Evolutionary conservation across 148 eudicot species (phyloP), one percentile per base, ranked within the genome.

Genomic region (Fagopyrum tataricum): DNA sequence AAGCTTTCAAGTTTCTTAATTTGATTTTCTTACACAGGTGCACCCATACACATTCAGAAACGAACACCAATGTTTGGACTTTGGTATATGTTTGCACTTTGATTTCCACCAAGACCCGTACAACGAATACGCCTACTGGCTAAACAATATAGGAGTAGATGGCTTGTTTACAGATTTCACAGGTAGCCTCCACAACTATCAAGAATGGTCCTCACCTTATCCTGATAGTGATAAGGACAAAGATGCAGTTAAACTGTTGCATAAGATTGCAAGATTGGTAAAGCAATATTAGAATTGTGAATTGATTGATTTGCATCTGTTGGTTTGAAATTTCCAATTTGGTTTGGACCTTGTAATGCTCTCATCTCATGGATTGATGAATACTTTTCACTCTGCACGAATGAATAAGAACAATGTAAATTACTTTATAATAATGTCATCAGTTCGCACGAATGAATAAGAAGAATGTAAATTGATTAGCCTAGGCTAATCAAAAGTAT

Each of bases 161-260:
- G 97, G 98, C 56, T 81, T 95, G 39, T 95, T 95, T 61, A 95
- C 98, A 0, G 98, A 95, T 73, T 95, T 95, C 76, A 82, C 98
- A 0, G 97, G 97, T 64, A 95, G 97, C 79, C 82, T 95, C 72
- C 98, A 90, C 69, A 75, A 75, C 62, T 95, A 53, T 77, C 97
- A 91, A 78, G 82, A 90, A 80, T 90, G 89, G 91, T 85, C 85
- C 39, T 81, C 87, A 4, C 92, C 97, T 61, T 79, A 51, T 21
- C 55, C 84, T 12, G 20, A 56, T 17, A 76, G 78, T 39, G 79
- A 73, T 70, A 72, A 76, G 2, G 78, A 75, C 31, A 59, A 21
- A 59, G 76, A 81, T 31, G 81, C 87, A 24, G 76, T 82, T 41
- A 61, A 70, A n/a, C 42, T 89, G 71, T 73, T 91, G 74, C 83